phyloP scores from a whole-genome alignment of 176 grass and related monocot species.

The Thalia dealbata region DNA sequence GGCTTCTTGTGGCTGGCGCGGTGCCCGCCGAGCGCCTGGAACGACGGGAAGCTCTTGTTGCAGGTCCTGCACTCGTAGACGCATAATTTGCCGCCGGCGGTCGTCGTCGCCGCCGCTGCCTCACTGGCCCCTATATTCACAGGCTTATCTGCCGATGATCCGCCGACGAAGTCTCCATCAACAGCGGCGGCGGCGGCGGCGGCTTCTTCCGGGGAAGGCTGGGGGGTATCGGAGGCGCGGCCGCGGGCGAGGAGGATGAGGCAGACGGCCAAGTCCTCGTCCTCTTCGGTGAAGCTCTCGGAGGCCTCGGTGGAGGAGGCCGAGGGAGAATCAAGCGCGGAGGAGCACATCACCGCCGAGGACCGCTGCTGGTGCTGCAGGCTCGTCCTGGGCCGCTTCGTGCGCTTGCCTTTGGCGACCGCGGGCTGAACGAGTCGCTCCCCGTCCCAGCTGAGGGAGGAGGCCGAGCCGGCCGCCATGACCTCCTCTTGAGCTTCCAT shows the following conservation, averaged over 20 bases:
- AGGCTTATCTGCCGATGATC: too few relatives aligned
- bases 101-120: constrained; percentile 21
- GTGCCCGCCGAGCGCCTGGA: background rate
- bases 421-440: background rate
- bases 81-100: constrained; percentile 17
- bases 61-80: constrained; percentile 66
- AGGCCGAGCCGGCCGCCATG: background rate
- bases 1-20: background rate
- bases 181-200: background rate
- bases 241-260: constrained; percentile 71
- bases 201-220: background rate
- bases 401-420: constrained; percentile 46
- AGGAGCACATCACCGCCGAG: too few relatives aligned
- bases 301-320: constrained; percentile 30
- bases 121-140: constrained; percentile 41
- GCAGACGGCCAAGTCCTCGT: constrained; percentile 62
- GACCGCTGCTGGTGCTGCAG: background rate
- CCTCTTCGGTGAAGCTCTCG: constrained; percentile 48
- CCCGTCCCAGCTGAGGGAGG: background rate
- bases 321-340: background rate
- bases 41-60: constrained; percentile 33
- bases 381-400: constrained; percentile 32
- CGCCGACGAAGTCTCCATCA: too few relatives aligned
- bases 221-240: background rate
- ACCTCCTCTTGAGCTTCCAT: background rate